These are phyloP conservation scores for Paraconiothyrium sp. DNA, from an alignment of 2,329 filamentous ascomycete species.

Conservation along the genomic window DNA sequence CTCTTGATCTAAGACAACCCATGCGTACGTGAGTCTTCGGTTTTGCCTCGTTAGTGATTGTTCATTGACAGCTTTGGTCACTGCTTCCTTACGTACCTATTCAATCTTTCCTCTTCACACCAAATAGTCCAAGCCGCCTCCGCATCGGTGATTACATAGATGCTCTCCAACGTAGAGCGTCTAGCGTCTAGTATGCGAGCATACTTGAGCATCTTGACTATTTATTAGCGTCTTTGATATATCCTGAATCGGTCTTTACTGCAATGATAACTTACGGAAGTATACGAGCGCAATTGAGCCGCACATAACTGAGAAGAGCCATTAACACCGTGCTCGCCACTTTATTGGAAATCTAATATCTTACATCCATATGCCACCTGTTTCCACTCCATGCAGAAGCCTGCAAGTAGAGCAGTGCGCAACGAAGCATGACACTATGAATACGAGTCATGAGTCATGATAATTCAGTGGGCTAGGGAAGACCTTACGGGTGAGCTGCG, in stretches of 20 bases:
- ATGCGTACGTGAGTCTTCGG: conserved; percentile 73
- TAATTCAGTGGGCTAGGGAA: neutral
- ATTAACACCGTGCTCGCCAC: neutral
- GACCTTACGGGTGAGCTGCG: conserved; percentile 50
- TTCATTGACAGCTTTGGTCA: neutral
- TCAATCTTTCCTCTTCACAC: conserved; percentile 60
- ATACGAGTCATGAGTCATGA: neutral
- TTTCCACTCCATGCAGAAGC: conserved; percentile 74
- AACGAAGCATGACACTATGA: conserved; percentile 62
- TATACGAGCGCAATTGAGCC: conserved; percentile 16
- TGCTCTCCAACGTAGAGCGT: conserved; percentile 2
- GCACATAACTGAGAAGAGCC: conserved; percentile 4
- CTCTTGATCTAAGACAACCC: conserved; percentile 76
- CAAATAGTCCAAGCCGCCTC: conserved; percentile 61
- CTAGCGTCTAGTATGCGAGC: conserved; percentile 12
- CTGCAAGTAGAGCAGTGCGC: conserved; percentile 70
- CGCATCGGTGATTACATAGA: neutral
- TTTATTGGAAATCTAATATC: neutral
- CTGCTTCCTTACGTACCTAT: conserved; percentile 49
- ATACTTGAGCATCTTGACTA: conserved; percentile 13
- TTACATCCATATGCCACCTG: conserved; percentile 70
- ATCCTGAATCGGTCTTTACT: neutral
- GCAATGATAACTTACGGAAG: conserved; percentile 14
- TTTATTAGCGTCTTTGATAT: neutral
- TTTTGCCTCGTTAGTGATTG: neutral